Percentiles rank a stretch among this genome's conserved stretches.
Evolutionary conservation across 2,329 filamentous ascomycete species (phyloP).

Genomic region (Calcarisporium arbuscula): DNA sequence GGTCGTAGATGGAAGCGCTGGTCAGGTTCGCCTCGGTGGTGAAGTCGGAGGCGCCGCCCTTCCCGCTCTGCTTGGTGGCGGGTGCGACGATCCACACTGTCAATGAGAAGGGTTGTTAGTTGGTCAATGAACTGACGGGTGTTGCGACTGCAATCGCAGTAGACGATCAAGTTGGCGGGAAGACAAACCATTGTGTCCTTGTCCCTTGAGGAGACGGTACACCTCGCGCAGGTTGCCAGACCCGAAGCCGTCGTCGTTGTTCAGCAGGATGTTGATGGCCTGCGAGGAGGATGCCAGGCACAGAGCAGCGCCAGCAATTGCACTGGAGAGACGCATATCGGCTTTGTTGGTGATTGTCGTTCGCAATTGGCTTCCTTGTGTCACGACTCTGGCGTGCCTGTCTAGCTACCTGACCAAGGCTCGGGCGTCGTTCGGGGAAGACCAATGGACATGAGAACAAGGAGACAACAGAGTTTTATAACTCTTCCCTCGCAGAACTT

Average conservation of each 20-base stretch:
- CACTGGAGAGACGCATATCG: constrained; percentile 16
- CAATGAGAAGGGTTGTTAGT: not conserved
- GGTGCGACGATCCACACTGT: constrained; percentile 24
- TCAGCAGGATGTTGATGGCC: constrained; percentile 22
- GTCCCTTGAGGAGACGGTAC: constrained; percentile 21
- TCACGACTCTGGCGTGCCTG: no score
- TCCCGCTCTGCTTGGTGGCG: constrained; percentile 22
- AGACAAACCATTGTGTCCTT: constrained; percentile 20
- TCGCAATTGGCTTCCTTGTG: no score
- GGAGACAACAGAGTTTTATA: no score
- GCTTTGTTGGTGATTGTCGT: not conserved
- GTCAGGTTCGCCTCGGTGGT: constrained; percentile 21
- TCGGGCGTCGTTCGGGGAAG: no score
- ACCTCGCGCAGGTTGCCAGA: constrained; percentile 22
- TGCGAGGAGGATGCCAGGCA: constrained; percentile 12
- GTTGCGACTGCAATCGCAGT: not conserved
- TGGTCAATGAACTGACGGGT: no score
- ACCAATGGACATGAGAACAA: no score
- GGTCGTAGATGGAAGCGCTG: constrained; percentile 17
- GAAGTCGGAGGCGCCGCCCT: constrained; percentile 21
- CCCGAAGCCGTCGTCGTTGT: constrained; percentile 24
- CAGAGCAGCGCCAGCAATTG: constrained; percentile 12
- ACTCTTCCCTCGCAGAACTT: no score
- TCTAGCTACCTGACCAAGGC: no score
- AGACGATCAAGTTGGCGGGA: not conserved